phyloP scores from a whole-genome alignment of 2,329 filamentous ascomycete species.

The Beauveria varroae region DNA sequence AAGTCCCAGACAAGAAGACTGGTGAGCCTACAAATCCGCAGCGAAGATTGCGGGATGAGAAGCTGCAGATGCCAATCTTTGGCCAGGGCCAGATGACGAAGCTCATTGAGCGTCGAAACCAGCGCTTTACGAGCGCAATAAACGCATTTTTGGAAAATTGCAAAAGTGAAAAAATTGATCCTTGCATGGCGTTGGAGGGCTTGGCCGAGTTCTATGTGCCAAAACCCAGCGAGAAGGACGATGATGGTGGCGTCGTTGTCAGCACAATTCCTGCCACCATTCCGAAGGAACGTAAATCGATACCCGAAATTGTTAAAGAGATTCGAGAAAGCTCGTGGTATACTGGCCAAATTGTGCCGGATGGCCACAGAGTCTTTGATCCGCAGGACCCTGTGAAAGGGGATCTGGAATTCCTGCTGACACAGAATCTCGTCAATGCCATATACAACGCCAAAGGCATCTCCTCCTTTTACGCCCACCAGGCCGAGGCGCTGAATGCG shows the following conservation, averaged over 20 bases:
- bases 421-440: constrained; percentile 90
- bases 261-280: constrained; percentile 60
- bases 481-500: constrained; percentile 87
- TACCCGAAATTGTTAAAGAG: constrained; percentile 79
- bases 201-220: constrained; percentile 58
- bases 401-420: constrained; percentile 76
- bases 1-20: constrained; percentile 64
- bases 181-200: constrained; percentile 55
- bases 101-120: constrained; percentile 83
- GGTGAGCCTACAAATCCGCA: constrained; percentile 63
- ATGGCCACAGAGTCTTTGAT: constrained; percentile 87
- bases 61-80: constrained; percentile 85
- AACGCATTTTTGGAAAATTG: constrained; percentile 72
- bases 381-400: constrained; percentile 75
- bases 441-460: constrained; percentile 89
- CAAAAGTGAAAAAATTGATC: constrained; percentile 54
- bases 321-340: constrained; percentile 83
- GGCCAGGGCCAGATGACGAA: constrained; percentile 87
- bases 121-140: constrained; percentile 71
- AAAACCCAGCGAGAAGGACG: constrained; percentile 37
- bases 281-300: constrained; percentile 68
- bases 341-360: constrained; percentile 82
- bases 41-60: constrained; percentile 64
- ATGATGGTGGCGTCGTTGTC: constrained; percentile 23
- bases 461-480: constrained; percentile 79